Evolutionary conservation across 2,329 filamentous ascomycete genomes (phyloP), one percentile per base, ranked within the genome.

Genomic region (Xylariaceae sp.): DNA sequence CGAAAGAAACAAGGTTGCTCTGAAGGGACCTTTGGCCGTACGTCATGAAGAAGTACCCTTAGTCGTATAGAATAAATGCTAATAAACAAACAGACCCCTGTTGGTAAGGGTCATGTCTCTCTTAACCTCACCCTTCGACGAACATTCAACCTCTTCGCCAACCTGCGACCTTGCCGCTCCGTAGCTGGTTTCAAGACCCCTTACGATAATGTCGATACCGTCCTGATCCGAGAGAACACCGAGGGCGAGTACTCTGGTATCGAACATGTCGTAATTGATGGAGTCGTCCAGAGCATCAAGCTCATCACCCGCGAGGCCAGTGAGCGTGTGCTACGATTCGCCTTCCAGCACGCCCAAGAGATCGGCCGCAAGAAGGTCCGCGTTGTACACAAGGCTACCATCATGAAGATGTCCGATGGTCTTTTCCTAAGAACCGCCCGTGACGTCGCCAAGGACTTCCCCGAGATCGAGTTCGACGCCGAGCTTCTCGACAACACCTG

Each of bases 331-430:
- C 87, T 98, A 67, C 89, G 93, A 74, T 99, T 92, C 78, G 95
- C 96, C 71, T 99, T 99, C 88, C 94, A 99, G 82, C 92, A 99
- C 76, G 95, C 95, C 69, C 85, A 95, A 78, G 87, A 91, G 69
- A 90, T 97, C 73, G 92, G 93, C 79, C 91, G 91, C 83, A 93
- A 87, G 76, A 97, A 97, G 90, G 94, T 98, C 72, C 92, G 93
- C 73, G 94, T 92, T 59, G 93, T 98, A 64, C 95, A 99, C 90
- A 99, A 99, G 87, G 95, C 95, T 76, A 98, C 95, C 74, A 99
- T 99, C 82, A 99, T 99, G 95, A 99, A 99, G 88, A 96, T 97
- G 91, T 94, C 90, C 75, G 95, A 99, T 77, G 95, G 95, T 81
- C 91, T 99, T 62, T 99, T 99, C 88, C 86, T 99, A 69, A 90